Evolutionary conservation across 2,329 filamentous ascomycete genomes (phyloP), one percentile per base, ranked within the genome.

Genomic region (Ophiostoma piceae): DNA sequence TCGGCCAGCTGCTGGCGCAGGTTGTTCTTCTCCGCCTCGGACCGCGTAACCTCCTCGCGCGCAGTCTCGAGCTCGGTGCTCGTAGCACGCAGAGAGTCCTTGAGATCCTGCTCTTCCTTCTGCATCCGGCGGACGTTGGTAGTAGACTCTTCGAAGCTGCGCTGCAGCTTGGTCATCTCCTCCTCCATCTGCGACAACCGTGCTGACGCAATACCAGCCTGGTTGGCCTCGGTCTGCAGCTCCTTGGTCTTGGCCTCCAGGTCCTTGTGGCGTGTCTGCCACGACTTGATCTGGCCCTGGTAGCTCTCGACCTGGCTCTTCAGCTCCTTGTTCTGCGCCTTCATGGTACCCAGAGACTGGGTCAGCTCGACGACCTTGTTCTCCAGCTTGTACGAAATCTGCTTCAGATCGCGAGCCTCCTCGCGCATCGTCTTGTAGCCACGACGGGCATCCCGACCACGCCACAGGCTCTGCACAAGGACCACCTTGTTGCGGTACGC

Each of bases 301-400:
- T 98, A 97, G 79, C 92, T 97, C 80, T 97, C 92, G 67, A 99
- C 90, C 79, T 98, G 94, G 47, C 87, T 89, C 75, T 91, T 84
- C 72, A 99, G 85, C 71, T 87, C 87, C 84, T 96, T 97, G 86
- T 99, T 99, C 81, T 97, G 92, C 73, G 90, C 87, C 83, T 96
- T 97, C 85, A 97, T 90, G 11, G 92, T 90, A 74, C 95, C 94
- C 75, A 99, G 82, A 67, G 90, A 92, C 79, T 99, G 95, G 1
- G 95, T 99, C 76, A 99, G 86, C 82, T 99, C 95, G 73, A 99
- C 92, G 73, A 99, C 95, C 88, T 99, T 99, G 86, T 99, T 98
- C 80, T 99, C 95, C 76, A 99, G 84, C 84, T 97, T 98, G 85
- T 99, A 99, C 2, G 95, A 98, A 75, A 99, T 99, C 80, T 98